phyloP scores from a whole-genome alignment of 2,329 filamentous ascomycete species.

The Nemania serpens region DNA sequence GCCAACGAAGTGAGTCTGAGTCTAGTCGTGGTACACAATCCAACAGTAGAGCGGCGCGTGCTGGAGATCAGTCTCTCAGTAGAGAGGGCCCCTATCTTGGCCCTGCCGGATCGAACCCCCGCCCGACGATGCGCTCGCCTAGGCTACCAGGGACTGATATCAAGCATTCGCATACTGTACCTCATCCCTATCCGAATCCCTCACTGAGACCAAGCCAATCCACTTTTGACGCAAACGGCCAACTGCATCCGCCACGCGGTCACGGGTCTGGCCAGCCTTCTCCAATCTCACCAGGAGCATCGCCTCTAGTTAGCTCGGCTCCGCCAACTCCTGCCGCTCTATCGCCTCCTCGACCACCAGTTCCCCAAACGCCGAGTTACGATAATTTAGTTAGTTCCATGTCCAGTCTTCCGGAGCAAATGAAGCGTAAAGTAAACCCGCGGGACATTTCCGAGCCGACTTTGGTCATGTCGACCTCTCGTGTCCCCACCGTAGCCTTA shows the following conservation, averaged over 20 bases:
- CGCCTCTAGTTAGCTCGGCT: slow-evolving; percentile 42
- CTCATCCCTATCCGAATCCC: slow-evolving; percentile 46
- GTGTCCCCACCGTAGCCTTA: slow-evolving; percentile 49
- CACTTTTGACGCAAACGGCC: slow-evolving; percentile 39
- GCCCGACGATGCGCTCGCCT: slow-evolving; percentile 48
- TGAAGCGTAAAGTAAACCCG: slow-evolving; percentile 50
- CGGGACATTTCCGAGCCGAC: slow-evolving; percentile 58
- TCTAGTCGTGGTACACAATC: slow-evolving; percentile 52
- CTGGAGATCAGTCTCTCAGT: slow-evolving; percentile 46
- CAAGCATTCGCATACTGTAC: slow-evolving; percentile 53
- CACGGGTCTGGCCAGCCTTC: slow-evolving; percentile 50
- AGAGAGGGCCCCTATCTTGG: slow-evolving; percentile 46
- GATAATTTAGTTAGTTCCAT: slow-evolving; percentile 30
- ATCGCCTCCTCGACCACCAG: slow-evolving; percentile 43
- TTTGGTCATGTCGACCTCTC: slow-evolving; percentile 52
- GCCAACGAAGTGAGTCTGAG: slow-evolving; percentile 61
- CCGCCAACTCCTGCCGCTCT: slow-evolving; percentile 43
- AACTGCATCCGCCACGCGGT: slow-evolving; percentile 43
- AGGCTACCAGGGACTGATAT: slow-evolving; percentile 56
- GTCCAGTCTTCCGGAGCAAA: slow-evolving; percentile 45
- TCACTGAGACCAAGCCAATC: slow-evolving; percentile 31
- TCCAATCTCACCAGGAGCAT: slow-evolving; percentile 50
- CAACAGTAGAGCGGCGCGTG: slow-evolving; percentile 46
- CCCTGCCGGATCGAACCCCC: slow-evolving; percentile 34
- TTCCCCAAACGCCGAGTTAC: slow-evolving; percentile 38